Base-by-base conservation (phyloP, 164 flowering plant genomes). In the Stephania yunnanensis region DNA sequence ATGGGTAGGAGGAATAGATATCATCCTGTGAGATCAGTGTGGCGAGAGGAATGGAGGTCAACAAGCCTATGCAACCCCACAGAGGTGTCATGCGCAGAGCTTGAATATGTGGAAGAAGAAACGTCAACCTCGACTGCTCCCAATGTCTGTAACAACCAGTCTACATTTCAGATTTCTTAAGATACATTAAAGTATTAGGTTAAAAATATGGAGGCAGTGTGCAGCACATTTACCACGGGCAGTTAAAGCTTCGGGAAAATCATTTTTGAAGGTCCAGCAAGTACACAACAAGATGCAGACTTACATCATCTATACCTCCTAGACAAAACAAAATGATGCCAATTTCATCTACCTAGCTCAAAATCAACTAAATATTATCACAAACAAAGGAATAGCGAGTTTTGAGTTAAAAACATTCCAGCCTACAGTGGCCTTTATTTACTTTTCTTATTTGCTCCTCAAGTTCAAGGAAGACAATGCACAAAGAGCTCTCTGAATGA, bases 81-180 rank as follows among this genome's bases (percentile, higher is more conserved):
- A 46, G 76, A 48, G 12, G 70, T 76, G 44, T 76, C 71, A 29
- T 8, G 20, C 36, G 13, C 58, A 19, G 66, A 46, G 71, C 68
- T 69, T 65, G 77, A 75, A 73, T 68, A 70, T 44, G 58, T 71
- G 9, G 77, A 73, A 50, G 78, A 58, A 9, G 77, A 73, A 50
- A 80, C 71, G 10, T 80, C 79, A 20, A 48, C 69, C 63, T 76
- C 82, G 73, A 80, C 68, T 11, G 76, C 77, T 55, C 76, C 82
- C 13, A 80, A 70, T 44, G 69, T 73, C 82, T 80, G 58, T 8
- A 72, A 66, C 52, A 71, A 69, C 7, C 5, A 65, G 69, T 45
- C 22, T 13, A 55, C 22, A 70, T 2, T 12, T 45, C 68, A 73
- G 55, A 45, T 70, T 70, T 7, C 10, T 45, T 20, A 20, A 10